Evolutionary conservation across 768 basidiomycete species (phyloP), one percentile per base, ranked within the genome.

Genomic region (Boletus coccyginus): DNA sequence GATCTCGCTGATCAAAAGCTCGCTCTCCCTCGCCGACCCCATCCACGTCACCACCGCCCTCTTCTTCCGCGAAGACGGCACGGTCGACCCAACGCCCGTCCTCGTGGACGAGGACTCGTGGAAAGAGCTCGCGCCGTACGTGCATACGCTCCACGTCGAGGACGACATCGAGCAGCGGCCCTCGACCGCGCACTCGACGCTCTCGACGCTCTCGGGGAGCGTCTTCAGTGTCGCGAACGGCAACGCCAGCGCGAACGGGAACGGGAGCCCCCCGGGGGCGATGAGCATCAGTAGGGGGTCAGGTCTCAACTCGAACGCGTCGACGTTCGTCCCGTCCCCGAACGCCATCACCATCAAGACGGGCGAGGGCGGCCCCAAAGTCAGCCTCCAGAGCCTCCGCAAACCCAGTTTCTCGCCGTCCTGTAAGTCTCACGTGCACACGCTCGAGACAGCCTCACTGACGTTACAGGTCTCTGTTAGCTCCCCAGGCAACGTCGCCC

Each of bases 41-140:
- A 21, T 21, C 21, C 21, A 21, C 21, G 21, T 21, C 21, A 21
- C 21, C 21, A 21, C 21, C 21, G 21, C 21, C 21, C 21, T 21
- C 21, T 21, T 21, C 43, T 33, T 5, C 31, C 0, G 40, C 21
- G 21, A 21, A 21, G 21, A 21, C 21, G 21, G 21, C 21, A 21
- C 21, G 21, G 21, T 21, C 21, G 21, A 21, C 21, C 21, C 21
- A 2, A 21, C 36, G 0, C 59, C 60, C 16, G 60, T 61, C 17
- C 52, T 63, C 21, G 44, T 71, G 21, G 70, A 71, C 27, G 70
- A 73, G 19, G 67, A 67, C 44, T 71, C 70, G 35, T 71, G 70
- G 71, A 65, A 61, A 16, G 71, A 73, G 33, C 67, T 73, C 24
- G 70, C 55, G 0, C 70, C 70, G 31, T 70, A 71, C 21, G 53